Conservation (phyloP, 805 yeast genomes). For the Candida maesae region DNA sequence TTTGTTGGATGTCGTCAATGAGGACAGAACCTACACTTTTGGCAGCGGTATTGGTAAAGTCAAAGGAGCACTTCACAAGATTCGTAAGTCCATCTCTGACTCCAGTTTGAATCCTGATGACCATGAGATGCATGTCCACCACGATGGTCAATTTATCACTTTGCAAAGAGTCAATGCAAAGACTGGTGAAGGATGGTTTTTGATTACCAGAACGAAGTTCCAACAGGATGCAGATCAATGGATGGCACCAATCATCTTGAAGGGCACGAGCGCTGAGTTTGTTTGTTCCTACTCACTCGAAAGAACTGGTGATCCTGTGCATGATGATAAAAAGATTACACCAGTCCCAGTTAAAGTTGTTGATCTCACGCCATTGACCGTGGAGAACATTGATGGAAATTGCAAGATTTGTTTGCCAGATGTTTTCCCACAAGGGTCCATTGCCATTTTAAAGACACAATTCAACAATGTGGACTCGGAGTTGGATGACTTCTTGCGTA, state of each 20-base stretch:
- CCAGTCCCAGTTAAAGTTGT: slow-evolving; percentile 65
- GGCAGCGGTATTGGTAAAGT: slow-evolving; percentile 68
- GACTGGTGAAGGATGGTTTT: slow-evolving; percentile 84
- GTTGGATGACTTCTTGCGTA: slow-evolving; percentile 62
- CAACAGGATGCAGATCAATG: slow-evolving; percentile 41
- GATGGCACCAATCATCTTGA: slow-evolving; percentile 53
- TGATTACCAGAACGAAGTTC: slow-evolving; percentile 86
- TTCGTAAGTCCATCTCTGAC: slow-evolving; percentile 54
- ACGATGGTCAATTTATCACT: slow-evolving; percentile 88
- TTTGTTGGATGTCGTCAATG: slow-evolving; percentile 75
- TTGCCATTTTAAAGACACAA: slow-evolving; percentile 73
- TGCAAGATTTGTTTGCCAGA: slow-evolving; percentile 57
- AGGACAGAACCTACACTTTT: slow-evolving; percentile 56
- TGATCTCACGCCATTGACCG: slow-evolving; percentile 46
- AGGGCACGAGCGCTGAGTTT: slow-evolving; percentile 56
- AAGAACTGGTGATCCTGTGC: slow-evolving; percentile 44
- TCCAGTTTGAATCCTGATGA: slow-evolving; percentile 47
- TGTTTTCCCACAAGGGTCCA: slow-evolving; percentile 83
- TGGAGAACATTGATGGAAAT: slow-evolving; percentile 41
- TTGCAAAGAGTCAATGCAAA: slow-evolving; percentile 81
- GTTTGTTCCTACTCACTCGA: slow-evolving; percentile 56
- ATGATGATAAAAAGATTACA: slow-evolving; percentile 42
- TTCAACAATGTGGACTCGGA: slow-evolving; percentile 61
- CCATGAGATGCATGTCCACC: slow-evolving; percentile 92
- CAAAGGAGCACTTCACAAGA: slow-evolving; percentile 54